Evolutionary conservation across 768 basidiomycete species (phyloP).

Genomic region (Multifurca ochricompacta): DNA sequence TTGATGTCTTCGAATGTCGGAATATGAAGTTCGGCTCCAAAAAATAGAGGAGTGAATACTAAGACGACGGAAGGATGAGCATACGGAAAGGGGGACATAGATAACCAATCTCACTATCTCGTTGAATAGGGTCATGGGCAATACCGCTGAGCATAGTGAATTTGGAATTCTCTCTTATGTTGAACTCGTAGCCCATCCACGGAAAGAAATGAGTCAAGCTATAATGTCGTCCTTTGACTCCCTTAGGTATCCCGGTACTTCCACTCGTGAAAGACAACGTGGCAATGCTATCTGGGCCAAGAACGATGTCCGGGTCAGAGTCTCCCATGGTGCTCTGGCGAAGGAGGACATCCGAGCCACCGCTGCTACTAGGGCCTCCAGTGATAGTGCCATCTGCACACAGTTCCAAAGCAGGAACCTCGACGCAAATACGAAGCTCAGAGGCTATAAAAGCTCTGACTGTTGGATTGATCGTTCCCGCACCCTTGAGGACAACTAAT

Average conservation of each 20-base stretch:
- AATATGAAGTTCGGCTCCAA: constrained; percentile 91
- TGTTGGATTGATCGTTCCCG: constrained; percentile 68
- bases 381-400: constrained; percentile 51
- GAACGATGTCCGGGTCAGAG: constrained; percentile 68
- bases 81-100: background rate
- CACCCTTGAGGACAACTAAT: constrained; percentile 83
- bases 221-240: constrained; percentile 92
- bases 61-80: constrained; percentile 9
- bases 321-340: constrained; percentile 46
- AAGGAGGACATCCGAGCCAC: constrained; percentile 52
- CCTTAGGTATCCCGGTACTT: constrained; percentile 96
- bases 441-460: constrained; percentile 77
- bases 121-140: constrained; percentile 97
- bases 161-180: constrained; percentile 60
- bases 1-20: constrained; percentile 97
- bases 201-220: constrained; percentile 99
- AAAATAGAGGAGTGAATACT: constrained; percentile 99
- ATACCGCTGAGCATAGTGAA: constrained; percentile 99
- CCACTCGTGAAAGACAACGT: constrained; percentile 96
- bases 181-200: constrained; percentile 94
- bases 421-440: constrained; percentile 79
- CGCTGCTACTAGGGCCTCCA: constrained; percentile 46
- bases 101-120: constrained; percentile 73
- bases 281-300: constrained; percentile 94
- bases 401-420: constrained; percentile 84